Conservation (phyloP, 1,284 basidiomycete species). For the Abortiporus biennis region DNA sequence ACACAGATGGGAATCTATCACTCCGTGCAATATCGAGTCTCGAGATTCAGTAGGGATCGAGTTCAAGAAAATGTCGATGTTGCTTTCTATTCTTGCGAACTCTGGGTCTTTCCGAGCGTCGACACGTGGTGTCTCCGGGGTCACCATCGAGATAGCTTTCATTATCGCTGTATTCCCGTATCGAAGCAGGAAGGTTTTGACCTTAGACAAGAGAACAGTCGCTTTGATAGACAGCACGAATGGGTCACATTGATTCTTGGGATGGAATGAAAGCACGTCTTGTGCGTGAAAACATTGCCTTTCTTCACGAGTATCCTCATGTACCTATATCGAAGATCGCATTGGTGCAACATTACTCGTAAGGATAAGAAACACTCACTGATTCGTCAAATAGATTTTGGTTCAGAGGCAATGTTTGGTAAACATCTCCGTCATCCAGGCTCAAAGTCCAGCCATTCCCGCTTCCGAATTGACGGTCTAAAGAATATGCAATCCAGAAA, state of each 20-base stretch:
- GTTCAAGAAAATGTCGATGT: conserved; percentile 47
- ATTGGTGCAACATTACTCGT: too few species aligned
- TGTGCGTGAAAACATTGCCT: conserved; percentile 60
- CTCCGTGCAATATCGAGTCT: conserved; percentile 43
- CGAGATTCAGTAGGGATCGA: conserved; percentile 53
- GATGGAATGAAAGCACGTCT: conserved; percentile 50
- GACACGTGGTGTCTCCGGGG: too few species aligned
- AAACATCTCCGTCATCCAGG: conserved; percentile 54
- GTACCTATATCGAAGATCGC: neutral
- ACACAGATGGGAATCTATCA: conserved; percentile 62
- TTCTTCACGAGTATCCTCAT: conserved; percentile 17
- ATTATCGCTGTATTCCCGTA: conserved; percentile 39
- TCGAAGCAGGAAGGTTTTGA: conserved; percentile 61
- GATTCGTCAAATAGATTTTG: too few species aligned
- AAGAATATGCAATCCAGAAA: conserved; percentile 37
- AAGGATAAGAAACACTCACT: too few species aligned
- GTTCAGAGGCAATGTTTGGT: too few species aligned
- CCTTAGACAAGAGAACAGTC: conserved; percentile 53
- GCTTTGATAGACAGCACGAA: conserved; percentile 64
- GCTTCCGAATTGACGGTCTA: conserved; percentile 12
- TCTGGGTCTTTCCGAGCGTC: conserved; percentile 55
- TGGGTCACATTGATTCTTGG: conserved; percentile 55
- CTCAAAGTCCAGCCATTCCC: conserved; percentile 14
- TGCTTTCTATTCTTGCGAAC: conserved; percentile 60
- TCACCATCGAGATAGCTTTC: conserved; percentile 1